Conservation (phyloP, 805 yeast genomes). For the Kuraishia borneana region DNA sequence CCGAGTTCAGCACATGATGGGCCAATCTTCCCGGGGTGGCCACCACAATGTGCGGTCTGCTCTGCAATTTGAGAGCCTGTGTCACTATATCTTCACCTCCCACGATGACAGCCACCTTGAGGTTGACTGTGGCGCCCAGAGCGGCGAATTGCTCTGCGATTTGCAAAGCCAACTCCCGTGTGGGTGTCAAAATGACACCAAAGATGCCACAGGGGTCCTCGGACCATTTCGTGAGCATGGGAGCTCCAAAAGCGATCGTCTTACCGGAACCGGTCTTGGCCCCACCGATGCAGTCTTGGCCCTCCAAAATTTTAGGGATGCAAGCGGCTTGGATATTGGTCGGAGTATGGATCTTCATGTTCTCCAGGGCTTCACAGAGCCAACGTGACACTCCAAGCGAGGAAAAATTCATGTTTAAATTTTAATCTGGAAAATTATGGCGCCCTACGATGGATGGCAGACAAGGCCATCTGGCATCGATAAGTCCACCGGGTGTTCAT, state of each 20-base stretch:
- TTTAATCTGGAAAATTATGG: neutral
- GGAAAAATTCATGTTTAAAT: neutral
- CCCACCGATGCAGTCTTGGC: conserved; percentile 93
- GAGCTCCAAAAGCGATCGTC: conserved; percentile 96
- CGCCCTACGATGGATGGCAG: neutral
- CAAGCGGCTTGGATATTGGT: conserved; percentile 82
- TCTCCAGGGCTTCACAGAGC: conserved; percentile 68
- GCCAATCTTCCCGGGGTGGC: conserved; percentile 98
- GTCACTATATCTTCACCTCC: conserved; percentile 95
- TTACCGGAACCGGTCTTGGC: conserved; percentile 98
- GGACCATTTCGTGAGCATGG: conserved; percentile 91
- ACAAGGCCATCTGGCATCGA: neutral
- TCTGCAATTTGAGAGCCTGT: conserved; percentile 74
- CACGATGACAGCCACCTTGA: conserved; percentile 71
- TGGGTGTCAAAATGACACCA: conserved; percentile 85
- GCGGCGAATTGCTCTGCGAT: conserved; percentile 96
- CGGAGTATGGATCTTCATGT: conserved; percentile 78
- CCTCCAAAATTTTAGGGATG: conserved; percentile 75
- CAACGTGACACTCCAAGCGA: conserved; percentile 65
- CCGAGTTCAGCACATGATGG: conserved; percentile 78
- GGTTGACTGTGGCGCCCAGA: conserved; percentile 79
- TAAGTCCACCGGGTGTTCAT: conserved; percentile 8
- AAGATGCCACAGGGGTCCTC: conserved; percentile 89
- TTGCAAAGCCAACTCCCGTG: conserved; percentile 89
- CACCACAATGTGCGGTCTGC: conserved; percentile 84